Conservation (phyloP, 2,329 filamentous ascomycete species). For the Fusarium lateritium region DNA sequence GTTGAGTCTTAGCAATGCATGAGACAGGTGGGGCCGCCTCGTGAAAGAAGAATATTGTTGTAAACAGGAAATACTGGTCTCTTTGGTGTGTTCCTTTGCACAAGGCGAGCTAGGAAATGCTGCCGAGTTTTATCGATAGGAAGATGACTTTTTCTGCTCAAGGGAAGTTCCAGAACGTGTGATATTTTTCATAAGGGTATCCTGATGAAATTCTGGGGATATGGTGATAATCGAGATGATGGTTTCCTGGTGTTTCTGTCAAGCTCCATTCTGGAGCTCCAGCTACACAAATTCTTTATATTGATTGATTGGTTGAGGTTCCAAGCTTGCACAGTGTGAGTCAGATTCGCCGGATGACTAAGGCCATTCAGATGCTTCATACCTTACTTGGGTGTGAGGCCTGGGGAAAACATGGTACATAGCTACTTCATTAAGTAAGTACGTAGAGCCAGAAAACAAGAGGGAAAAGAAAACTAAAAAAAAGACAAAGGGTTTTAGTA, state of each 20-base stretch:
- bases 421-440: too few relatives aligned
- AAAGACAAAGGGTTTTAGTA: too few relatives aligned
- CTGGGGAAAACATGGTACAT: too few relatives aligned
- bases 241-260: slow-evolving; percentile 29
- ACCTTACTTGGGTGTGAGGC: too few relatives aligned
- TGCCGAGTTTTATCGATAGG: not conserved
- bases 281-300: not conserved
- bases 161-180: not conserved
- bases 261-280: not conserved
- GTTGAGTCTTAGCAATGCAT: slow-evolving; percentile 6
- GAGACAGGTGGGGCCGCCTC: slow-evolving; percentile 3
- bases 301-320: not conserved
- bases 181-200: not conserved
- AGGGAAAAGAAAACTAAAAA: too few relatives aligned
- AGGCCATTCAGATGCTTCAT: not conserved
- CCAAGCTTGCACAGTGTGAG: slow-evolving; percentile 16
- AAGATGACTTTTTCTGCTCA: not conserved
- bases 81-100: not conserved
- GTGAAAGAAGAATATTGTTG: not conserved
- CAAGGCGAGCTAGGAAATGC: too few relatives aligned
- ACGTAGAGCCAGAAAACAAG: too few relatives aligned
- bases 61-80: not conserved
- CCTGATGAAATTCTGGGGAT: not conserved
- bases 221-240: not conserved
- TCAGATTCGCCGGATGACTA: slow-evolving; percentile 11